phyloP scores from a whole-genome alignment of 2,329 filamentous ascomycete genomes.

The Pochonia chlamydosporia region DNA sequence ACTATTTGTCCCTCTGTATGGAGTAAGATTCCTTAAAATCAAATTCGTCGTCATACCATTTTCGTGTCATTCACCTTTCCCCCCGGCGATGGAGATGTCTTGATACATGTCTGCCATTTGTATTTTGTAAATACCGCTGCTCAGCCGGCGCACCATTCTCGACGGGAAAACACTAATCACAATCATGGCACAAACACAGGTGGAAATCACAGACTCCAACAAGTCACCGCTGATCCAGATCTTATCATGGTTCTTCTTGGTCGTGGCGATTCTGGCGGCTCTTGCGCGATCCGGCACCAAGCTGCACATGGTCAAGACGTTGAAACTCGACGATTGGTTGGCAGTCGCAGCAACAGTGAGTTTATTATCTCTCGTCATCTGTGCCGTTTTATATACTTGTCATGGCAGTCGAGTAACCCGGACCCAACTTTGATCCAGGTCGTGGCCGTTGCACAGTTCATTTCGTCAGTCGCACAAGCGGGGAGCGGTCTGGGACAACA shows the following conservation, averaged over 20 bases:
- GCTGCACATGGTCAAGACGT: conserved; percentile 21
- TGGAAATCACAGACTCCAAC: conserved; percentile 21
- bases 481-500: not conserved
- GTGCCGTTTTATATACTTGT: too few relatives aligned
- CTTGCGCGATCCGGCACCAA: conserved; percentile 20
- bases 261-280: conserved; percentile 19
- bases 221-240: conserved; percentile 24
- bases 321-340: conserved; percentile 20
- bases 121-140: too few relatives aligned
- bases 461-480: not conserved
- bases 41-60: too few relatives aligned
- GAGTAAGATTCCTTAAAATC: too few relatives aligned
- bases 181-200: conserved; percentile 9
- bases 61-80: too few relatives aligned
- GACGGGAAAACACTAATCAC: not conserved
- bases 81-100: too few relatives aligned
- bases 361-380: not conserved
- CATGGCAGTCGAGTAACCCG: too few relatives aligned
- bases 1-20: too few relatives aligned
- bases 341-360: conserved; percentile 19
- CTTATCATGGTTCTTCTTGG: conserved; percentile 22
- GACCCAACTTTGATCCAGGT: too few relatives aligned
- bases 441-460: conserved; percentile 14
- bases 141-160: not conserved
- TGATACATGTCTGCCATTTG: too few relatives aligned